Base-by-base conservation (phyloP, 2,329 filamentous ascomycete genomes). In the Trichophyton verrucosum region DNA sequence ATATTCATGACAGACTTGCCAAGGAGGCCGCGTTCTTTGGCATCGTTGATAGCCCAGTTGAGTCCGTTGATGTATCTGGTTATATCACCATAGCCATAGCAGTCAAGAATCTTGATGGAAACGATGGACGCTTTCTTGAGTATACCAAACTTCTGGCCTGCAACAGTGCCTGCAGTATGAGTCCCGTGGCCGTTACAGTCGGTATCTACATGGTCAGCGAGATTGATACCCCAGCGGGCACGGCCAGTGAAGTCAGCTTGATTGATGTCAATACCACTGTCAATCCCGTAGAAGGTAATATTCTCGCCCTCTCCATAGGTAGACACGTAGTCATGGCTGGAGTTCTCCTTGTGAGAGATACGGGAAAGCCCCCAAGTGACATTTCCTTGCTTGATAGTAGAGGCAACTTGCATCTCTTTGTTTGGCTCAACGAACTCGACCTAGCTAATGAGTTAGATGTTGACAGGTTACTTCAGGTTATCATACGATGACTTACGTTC, bases 41-140 rank as follows among this genome's bases (percentile, higher is more conserved):
- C 71, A 60, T 73, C 67, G 49, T 70, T 70, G 61, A 66, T 70
- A 56, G 71, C 70, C 71, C 70, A 75, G 46, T 72, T 67, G 67
- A 82, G 79, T 17, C 79, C 81, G 22, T 74, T 70, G 63, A 83
- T 75, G 63, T 80, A 78, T 64, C 75, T 73, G 22, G 72, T 70
- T 57, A 71, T 73, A 22, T 72, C 76, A 27, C 80, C 80, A 58
- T 73, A 72, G 49, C 78, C 77, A 9, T 76, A 66, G 22, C 71
- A 72, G 53, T 75, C 75, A 17, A 81, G 73, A 61, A 73, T 78
- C 68, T 81, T 81, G 62, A 84, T 77, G 57, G 78, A 78, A 40
- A 76, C 65, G 17, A 76, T 62, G 20, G 64, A 70, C 40, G 71
- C 68, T 62, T 71, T 70, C 65, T 74, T 75, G 30, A 73, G 69